phyloP scores from a whole-genome alignment of 768 basidiomycete genomes.

The Strobilomyces echinocephalus region DNA sequence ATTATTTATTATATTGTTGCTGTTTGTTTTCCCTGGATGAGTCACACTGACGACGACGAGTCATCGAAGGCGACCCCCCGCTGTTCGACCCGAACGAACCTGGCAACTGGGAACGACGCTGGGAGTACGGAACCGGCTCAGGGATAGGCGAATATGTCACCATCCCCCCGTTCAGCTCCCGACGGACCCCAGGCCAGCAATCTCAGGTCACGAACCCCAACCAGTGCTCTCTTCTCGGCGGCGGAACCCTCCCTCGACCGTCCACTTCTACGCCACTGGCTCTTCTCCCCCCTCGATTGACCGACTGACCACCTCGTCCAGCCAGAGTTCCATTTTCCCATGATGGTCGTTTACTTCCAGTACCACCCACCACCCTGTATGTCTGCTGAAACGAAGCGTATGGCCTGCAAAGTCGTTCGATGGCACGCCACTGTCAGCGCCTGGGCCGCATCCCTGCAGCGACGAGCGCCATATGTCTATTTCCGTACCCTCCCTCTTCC shows the following conservation, averaged over 20 bases:
- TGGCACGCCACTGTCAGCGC: background rate
- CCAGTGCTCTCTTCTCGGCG: constrained; percentile 1
- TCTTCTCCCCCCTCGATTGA: too few relatives aligned
- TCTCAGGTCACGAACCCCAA: constrained; percentile 10
- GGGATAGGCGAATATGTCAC: constrained; percentile 13
- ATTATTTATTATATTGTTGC: background rate
- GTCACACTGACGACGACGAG: background rate
- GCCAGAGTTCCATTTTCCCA: background rate
- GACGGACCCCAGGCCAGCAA: constrained; percentile 10
- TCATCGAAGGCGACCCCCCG: too few relatives aligned
- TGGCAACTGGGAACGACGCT: constrained; percentile 2
- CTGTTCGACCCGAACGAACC: too few relatives aligned
- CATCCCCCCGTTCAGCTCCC: constrained; percentile 8
- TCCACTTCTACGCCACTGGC: background rate
- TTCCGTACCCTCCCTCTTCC: constrained; percentile 1
- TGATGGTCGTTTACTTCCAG: background rate
- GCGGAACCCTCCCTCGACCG: background rate
- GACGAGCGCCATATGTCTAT: constrained; percentile 15
- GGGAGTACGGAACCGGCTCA: constrained; percentile 27
- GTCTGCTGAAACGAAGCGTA: too few relatives aligned
- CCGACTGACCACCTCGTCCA: too few relatives aligned
- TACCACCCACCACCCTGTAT: background rate
- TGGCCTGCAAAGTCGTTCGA: background rate
- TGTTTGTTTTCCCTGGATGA: constrained; percentile 4
- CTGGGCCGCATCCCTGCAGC: constrained; percentile 8